Percentiles rank a stretch among this genome's conserved stretches.
phyloP scores from a whole-genome alignment of 805 yeast genomes.

The Sungouiozyma intestinalis region DNA sequence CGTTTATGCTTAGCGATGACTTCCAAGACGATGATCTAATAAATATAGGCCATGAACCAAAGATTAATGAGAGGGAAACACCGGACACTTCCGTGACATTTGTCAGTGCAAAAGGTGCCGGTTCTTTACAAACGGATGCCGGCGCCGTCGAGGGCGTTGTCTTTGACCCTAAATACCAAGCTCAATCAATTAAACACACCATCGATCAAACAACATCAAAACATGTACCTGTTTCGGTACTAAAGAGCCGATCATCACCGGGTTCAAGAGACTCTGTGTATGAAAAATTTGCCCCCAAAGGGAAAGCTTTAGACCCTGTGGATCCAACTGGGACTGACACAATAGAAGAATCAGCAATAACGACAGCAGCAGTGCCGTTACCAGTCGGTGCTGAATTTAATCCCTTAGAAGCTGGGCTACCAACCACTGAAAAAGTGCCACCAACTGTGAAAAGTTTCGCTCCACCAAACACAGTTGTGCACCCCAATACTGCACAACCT shows the following conservation, averaged over 20 bases:
- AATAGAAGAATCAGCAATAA: neutral
- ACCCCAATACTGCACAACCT: conserved; percentile 14
- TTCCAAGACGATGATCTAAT: conserved; percentile 31
- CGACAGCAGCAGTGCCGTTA: neutral
- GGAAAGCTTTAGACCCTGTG: conserved; percentile 14
- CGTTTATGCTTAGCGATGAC: conserved; percentile 44
- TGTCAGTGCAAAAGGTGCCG: conserved; percentile 58
- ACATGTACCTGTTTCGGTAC: conserved; percentile 34
- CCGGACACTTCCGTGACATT: conserved; percentile 28
- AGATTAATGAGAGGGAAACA: conserved; percentile 3
- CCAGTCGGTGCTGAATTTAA: neutral
- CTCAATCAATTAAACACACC: conserved; percentile 46
- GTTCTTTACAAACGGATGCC: conserved; percentile 38
- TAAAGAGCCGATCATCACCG: conserved; percentile 18
- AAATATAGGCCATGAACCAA: conserved; percentile 23
- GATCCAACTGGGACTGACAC: too few relatives aligned
- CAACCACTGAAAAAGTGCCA: neutral
- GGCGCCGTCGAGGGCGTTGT: conserved; percentile 30
- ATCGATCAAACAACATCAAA: conserved; percentile 60
- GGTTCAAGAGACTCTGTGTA: conserved; percentile 16
- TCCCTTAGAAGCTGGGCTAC: neutral
- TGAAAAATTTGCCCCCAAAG: conserved; percentile 26
- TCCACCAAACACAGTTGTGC: conserved; percentile 19
- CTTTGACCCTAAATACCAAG: conserved; percentile 48
- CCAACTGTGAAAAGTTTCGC: conserved; percentile 13